Conservation (phyloP, 2,329 filamentous ascomycete species). For the Hymenoscyphus scutula region DNA sequence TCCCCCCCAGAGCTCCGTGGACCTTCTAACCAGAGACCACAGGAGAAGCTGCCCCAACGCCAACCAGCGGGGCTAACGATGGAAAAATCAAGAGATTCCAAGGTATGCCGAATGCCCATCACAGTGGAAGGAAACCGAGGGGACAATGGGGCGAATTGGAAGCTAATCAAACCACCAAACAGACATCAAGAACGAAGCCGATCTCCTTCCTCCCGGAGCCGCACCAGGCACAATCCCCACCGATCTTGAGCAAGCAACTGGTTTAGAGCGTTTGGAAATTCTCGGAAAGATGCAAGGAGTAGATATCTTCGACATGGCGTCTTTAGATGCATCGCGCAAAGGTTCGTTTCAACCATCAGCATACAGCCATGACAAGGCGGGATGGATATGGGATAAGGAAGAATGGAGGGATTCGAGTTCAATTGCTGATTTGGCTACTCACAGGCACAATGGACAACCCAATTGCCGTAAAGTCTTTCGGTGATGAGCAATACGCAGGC, state of each 20-base stretch:
- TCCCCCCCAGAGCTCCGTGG: not conserved
- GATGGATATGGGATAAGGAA: not conserved
- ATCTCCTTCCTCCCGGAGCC: conserved; percentile 83
- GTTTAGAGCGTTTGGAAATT: conserved; percentile 97
- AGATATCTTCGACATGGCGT: conserved; percentile 98
- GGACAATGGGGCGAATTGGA: conserved; percentile 17
- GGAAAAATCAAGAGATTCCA: conserved; percentile 37
- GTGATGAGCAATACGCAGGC: conserved; percentile 93
- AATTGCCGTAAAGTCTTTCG: conserved; percentile 85
- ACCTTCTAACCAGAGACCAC: conserved; percentile 4
- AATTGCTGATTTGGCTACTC: conserved; percentile 18
- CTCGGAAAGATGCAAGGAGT: conserved; percentile 99
- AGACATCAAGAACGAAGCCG: conserved; percentile 83
- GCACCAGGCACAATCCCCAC: conserved; percentile 80
- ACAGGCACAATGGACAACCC: conserved; percentile 87
- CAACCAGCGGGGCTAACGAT: conserved; percentile 23
- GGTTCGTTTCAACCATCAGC: conserved; percentile 49
- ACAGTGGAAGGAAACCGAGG: not conserved
- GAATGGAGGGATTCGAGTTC: not conserved
- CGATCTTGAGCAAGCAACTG: conserved; percentile 93
- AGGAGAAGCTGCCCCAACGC: conserved; percentile 31
- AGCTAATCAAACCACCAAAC: conserved; percentile 22
- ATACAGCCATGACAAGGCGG: conserved; percentile 15
- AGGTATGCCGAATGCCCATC: conserved; percentile 26
- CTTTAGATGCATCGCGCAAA: conserved; percentile 84